These are phyloP conservation scores for Exidia glandulosa DNA, from an alignment of 768 basidiomycete species.

Conservation along the genomic window DNA sequence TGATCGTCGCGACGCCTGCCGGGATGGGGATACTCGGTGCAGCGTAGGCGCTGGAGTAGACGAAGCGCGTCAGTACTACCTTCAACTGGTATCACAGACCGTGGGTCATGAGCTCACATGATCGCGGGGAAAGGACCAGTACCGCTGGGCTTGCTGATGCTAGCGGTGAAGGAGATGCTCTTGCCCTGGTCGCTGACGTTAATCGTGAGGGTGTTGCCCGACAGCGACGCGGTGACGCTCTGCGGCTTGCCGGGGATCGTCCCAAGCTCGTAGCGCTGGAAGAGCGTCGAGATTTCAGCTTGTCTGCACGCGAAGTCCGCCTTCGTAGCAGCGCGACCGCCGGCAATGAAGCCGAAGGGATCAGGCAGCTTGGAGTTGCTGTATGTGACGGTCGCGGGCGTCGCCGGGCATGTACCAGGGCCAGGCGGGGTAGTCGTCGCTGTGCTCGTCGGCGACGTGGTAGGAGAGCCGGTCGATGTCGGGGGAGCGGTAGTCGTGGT, in stretches of 20 bases:
- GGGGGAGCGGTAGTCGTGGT: background rate
- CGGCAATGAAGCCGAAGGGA: constrained; percentile 36
- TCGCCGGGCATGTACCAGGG: background rate
- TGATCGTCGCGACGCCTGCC: constrained; percentile 30
- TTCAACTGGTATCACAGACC: too few species aligned
- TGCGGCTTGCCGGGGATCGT: constrained; percentile 36
- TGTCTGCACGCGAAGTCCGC: constrained; percentile 41
- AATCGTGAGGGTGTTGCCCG: constrained; percentile 36
- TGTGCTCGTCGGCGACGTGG: background rate
- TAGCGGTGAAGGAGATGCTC: constrained; percentile 38
- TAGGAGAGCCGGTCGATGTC: background rate
- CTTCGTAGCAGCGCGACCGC: background rate
- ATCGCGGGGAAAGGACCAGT: constrained; percentile 40
- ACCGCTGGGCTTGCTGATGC: constrained; percentile 31
- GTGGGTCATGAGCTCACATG: constrained; percentile 25
- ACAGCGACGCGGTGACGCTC: constrained; percentile 33
- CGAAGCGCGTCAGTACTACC: background rate
- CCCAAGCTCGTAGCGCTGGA: constrained; percentile 45
- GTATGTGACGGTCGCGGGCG: constrained; percentile 7
- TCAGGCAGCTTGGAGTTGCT: constrained; percentile 37
- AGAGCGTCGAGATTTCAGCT: constrained; percentile 34
- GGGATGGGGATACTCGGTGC: constrained; percentile 28
- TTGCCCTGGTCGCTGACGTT: constrained; percentile 34
- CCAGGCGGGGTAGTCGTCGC: background rate
- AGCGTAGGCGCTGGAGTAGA: constrained; percentile 24